Evolutionary conservation across 2,329 filamentous ascomycete species (phyloP), one percentile per base, ranked within the genome.

Genomic region (Aspergillus sp.): DNA sequence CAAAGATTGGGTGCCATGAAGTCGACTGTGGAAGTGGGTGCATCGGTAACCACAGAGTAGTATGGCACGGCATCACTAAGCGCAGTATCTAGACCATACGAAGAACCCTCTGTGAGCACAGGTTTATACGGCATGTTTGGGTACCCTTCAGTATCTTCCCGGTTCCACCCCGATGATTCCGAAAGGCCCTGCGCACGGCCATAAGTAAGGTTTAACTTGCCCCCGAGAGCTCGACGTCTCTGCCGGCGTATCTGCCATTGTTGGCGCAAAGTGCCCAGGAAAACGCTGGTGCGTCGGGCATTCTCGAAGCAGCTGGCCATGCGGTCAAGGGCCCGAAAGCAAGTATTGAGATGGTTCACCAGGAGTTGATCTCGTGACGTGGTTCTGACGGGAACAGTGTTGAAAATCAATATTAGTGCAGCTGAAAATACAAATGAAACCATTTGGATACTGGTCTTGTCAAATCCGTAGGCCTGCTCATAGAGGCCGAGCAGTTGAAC

Each of bases 341-440:
- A 78, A 5, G 76, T 73, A 28, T 78, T 77, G 12, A 80, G 64
- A 49, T 78, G 71, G 4, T 70, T 72, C 5, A 73, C 70, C 70
- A 78, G 73, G 54, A 72, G 70, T 1, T 67, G 64, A 30, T 69
- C 73, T 51, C 64, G 65, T 8, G 68, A 64, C 9, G 67, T 67
- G 9, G 65, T 64, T 50, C 67, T 68, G 23, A 54, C 59, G 3
- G 70, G 65, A 17, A 76, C 72, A 1, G 73, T 77, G 38, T 75
- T 72, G 38, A 76, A 77, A 4, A 76, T 72, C 6, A 77, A 67
- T 68, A 77, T 77, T 4, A 80, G 67, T 1, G 78, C 78, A 1
- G 79, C 78, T 13, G 76, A 78, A 65, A 79, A 80, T 13, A 79
- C 78, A 17, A 80, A 78, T n/a, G 74, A 73, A 9, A 80, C 76